A percentile compares a stretch with the other conserved stretches of the same genome.
These are phyloP conservation scores for Pythium rishiriense DNA, from an alignment of 352 stramenopile genomes.

Conservation along the genomic window DNA sequence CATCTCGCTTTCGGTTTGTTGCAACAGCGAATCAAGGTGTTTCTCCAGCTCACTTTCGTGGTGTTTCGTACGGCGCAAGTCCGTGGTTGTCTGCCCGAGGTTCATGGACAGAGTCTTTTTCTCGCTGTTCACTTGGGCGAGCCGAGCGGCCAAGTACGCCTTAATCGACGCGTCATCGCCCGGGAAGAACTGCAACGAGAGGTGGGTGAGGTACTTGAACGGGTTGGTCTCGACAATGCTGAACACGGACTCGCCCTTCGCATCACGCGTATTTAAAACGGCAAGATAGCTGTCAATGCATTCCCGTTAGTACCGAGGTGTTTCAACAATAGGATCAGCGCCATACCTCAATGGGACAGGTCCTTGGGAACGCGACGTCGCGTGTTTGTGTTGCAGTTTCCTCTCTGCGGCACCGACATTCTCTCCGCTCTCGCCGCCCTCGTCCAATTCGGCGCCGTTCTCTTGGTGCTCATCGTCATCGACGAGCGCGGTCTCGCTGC, in stretches of 20 bases:
- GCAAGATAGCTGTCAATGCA: slow-evolving; percentile 60
- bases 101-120: slow-evolving; percentile 39
- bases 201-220: slow-evolving; percentile 95
- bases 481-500: slow-evolving; percentile 10
- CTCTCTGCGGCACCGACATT: not conserved
- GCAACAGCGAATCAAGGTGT: slow-evolving; percentile 48
- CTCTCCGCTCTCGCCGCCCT: slow-evolving; percentile 14
- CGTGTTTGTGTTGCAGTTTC: slow-evolving; percentile 17
- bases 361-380: slow-evolving; percentile 56
- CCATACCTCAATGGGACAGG: slow-evolving; percentile 63
- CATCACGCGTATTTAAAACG: slow-evolving; percentile 75
- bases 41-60: slow-evolving; percentile 51
- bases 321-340: too few relatives aligned
- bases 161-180: slow-evolving; percentile 91
- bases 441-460: not conserved
- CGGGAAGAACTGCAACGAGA: slow-evolving; percentile 86
- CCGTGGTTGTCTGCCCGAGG: slow-evolving; percentile 46
- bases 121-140: slow-evolving; percentile 79
- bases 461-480: slow-evolving; percentile 1
- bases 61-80: slow-evolving; percentile 41
- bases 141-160: slow-evolving; percentile 85
- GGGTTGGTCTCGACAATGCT: slow-evolving; percentile 93
- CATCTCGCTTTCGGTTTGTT: slow-evolving; percentile 60
- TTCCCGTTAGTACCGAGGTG: not conserved
- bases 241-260: slow-evolving; percentile 74